Evolutionary conservation across 495 filamentous ascomycete species (phyloP), one percentile per base, ranked within the genome.

Genomic region (Trichodelitschia bisporula): DNA sequence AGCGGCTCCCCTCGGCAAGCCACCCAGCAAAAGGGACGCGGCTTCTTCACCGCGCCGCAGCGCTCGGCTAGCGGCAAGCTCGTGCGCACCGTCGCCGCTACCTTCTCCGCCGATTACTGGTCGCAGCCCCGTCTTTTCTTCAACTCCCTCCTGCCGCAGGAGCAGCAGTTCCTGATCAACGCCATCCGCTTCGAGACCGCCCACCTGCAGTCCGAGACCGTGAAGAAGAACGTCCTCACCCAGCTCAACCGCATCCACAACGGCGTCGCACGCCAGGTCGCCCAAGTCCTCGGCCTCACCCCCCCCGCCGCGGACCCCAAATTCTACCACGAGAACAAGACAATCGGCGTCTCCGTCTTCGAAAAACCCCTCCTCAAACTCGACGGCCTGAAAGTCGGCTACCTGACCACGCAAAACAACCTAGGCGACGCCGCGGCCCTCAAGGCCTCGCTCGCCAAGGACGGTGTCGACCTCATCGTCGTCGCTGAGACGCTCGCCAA

Each of bases 101-200:
- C 67, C 9, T 80, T 83, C 48, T 9, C 27, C 8, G 46, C 62
- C 21, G 75, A 82, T 48, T 65, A 66, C 49, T 84, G 73, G 72
- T 65, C 66, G 2, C 76, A 83, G 42, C 63, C 72, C 0, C 64
- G 76, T 2, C 57, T 80, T 4, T 74, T 80, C 52, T 79, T 61
- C 59, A 77, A 79, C 61, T 78, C 72, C 0, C 61, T 83, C 26
- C 45, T 61, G 4, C 55, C 62, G 4, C 61, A 63, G 0, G 76
- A 80, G 41, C 63, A 79, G 44, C 76, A 83, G 43, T 72, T 78
- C 47, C 44, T 78, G 34, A 58, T 83, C 49, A 72, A 83, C 49
- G 75, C 72, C 1, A 66, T 78, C 34, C 70, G 76, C 17, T 83
- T 82, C 49, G 75, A 83, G 46, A 52, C 58, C 4, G 58, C 63